phyloP scores from a whole-genome alignment of 2,329 filamentous ascomycete species.

The Alternaria arborescens region DNA sequence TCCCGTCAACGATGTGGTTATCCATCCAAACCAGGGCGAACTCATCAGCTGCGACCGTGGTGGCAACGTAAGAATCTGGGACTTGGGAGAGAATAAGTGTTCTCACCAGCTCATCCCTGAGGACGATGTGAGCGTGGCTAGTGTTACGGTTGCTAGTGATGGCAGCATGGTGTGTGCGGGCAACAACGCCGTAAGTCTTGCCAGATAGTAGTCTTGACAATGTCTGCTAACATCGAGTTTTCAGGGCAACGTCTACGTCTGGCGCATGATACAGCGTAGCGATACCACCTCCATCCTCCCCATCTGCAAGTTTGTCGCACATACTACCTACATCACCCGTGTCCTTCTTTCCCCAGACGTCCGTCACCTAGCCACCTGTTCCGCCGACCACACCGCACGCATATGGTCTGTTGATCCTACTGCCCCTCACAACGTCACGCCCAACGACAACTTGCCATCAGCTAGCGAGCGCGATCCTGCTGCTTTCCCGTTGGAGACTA shows the following conservation, averaged over 20 bases:
- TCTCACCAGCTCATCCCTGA: slow-evolving; percentile 96
- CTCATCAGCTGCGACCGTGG: slow-evolving; percentile 95
- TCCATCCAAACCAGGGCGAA: slow-evolving; percentile 98
- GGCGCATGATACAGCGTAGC: slow-evolving; percentile 85
- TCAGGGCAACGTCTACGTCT: slow-evolving; percentile 95
- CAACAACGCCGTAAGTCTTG: slow-evolving; percentile 78
- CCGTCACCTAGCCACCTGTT: slow-evolving; percentile 92
- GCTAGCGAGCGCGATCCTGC: slow-evolving; percentile 56
- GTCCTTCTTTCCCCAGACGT: slow-evolving; percentile 92
- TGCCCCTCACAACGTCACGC: slow-evolving; percentile 46
- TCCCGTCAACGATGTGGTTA: slow-evolving; percentile 97
- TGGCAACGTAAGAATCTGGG: slow-evolving; percentile 94
- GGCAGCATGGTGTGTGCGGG: slow-evolving; percentile 91
- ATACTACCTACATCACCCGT: slow-evolving; percentile 91
- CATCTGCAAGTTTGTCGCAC: slow-evolving; percentile 87
- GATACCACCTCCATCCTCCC: slow-evolving; percentile 86
- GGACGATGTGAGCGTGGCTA: slow-evolving; percentile 91
- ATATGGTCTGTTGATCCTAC: slow-evolving; percentile 87
- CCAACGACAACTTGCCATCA: slow-evolving; percentile 41
- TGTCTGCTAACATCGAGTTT: slow-evolving; percentile 1
- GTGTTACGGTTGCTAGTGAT: slow-evolving; percentile 94
- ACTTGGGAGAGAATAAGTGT: slow-evolving; percentile 95
- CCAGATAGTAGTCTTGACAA: neutral
- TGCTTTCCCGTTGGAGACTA: slow-evolving; percentile 83
- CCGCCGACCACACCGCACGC: slow-evolving; percentile 91